phyloP scores from a whole-genome alignment of 805 yeast species.

The Teunomyces pallodes region DNA sequence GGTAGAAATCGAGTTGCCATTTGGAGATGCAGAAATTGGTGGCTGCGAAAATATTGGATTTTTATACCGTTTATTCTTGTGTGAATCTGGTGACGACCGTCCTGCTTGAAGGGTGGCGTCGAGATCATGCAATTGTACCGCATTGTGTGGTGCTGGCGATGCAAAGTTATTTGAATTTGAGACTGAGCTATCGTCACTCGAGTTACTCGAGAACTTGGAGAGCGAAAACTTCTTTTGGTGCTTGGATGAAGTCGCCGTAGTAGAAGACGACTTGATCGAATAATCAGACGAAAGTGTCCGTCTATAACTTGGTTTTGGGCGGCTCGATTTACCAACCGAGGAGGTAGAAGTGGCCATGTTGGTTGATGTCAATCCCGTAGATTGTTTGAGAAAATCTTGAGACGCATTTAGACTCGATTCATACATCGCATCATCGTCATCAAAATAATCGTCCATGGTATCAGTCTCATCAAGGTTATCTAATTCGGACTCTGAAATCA shows the following conservation, averaged over 20 bases:
- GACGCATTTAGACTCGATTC: slow-evolving; percentile 39
- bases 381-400: slow-evolving; percentile 20
- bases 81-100: slow-evolving; percentile 12
- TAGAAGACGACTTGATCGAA: slow-evolving; percentile 32
- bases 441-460: slow-evolving; percentile 32
- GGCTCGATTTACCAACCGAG: neutral
- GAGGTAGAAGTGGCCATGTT: slow-evolving; percentile 1
- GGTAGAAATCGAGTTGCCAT: neutral
- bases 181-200: slow-evolving; percentile 33
- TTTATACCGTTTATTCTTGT: slow-evolving; percentile 9
- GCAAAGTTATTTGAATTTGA: slow-evolving; percentile 11
- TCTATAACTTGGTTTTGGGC: slow-evolving; percentile 10
- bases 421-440: slow-evolving; percentile 35
- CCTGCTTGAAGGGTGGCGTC: slow-evolving; percentile 6
- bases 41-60: slow-evolving; percentile 5
- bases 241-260: slow-evolving; percentile 19
- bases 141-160: slow-evolving; percentile 8
- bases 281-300: slow-evolving; percentile 35
- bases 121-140: neutral
- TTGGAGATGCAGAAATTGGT: neutral
- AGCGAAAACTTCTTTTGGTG: slow-evolving; percentile 27
- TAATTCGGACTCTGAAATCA: slow-evolving; percentile 42
- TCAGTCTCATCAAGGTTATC: slow-evolving; percentile 41
- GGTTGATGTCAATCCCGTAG: slow-evolving; percentile 4
- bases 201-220: slow-evolving; percentile 35